Conservation (phyloP, 2,329 filamentous ascomycete species). For the Colletotrichum limetticola region DNA sequence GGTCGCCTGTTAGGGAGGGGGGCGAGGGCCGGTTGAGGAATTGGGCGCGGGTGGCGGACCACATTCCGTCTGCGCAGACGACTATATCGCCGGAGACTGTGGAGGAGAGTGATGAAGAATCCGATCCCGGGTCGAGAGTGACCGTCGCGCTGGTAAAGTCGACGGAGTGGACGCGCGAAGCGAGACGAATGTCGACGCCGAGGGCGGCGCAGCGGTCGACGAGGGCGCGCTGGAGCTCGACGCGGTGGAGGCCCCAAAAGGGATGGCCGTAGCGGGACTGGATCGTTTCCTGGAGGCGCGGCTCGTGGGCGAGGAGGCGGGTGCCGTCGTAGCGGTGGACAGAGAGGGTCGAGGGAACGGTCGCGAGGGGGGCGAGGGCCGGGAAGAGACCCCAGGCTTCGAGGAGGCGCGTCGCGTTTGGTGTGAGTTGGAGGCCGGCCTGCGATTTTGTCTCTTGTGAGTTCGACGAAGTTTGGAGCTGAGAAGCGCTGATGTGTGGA, state of each 20-base stretch:
- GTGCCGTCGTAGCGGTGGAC: slow-evolving; percentile 37
- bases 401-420: slow-evolving; percentile 35
- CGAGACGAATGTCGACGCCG: slow-evolving; percentile 45
- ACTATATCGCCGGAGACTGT: slow-evolving; percentile 53
- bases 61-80: slow-evolving; percentile 61
- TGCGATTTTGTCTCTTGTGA: not conserved
- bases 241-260: slow-evolving; percentile 61
- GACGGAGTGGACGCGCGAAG: slow-evolving; percentile 20
- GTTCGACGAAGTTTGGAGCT: not conserved
- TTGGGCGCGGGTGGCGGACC: slow-evolving; percentile 53
- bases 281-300: slow-evolving; percentile 23
- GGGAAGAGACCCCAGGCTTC: slow-evolving; percentile 30
- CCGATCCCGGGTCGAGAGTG: slow-evolving; percentile 40
- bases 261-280: slow-evolving; percentile 40
- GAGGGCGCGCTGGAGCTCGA: slow-evolving; percentile 57
- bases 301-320: slow-evolving; percentile 33
- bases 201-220: slow-evolving; percentile 50
- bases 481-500: too few species aligned
- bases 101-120: not conserved
- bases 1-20: slow-evolving; percentile 62
- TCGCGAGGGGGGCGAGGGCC: slow-evolving; percentile 28
- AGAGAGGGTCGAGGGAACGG: slow-evolving; percentile 32
- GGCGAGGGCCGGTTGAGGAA: slow-evolving; percentile 56
- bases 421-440: slow-evolving; percentile 37
- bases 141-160: slow-evolving; percentile 39